phyloP scores from a whole-genome alignment of 176 grass and related monocot species.

The Oropetium thomaeum region DNA sequence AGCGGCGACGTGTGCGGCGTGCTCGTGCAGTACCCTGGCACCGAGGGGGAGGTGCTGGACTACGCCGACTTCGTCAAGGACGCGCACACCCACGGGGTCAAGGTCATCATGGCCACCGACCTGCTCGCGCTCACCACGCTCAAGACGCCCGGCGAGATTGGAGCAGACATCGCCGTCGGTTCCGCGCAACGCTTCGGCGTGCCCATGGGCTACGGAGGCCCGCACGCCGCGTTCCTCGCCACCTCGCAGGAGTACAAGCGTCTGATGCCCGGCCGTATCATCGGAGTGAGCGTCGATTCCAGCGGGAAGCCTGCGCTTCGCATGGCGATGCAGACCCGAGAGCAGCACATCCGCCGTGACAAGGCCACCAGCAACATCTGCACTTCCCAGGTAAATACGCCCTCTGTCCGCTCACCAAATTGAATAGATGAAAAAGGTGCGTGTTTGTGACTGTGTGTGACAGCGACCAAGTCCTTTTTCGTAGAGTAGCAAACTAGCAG shows the following conservation, averaged over 20 bases:
- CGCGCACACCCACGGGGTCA: conserved; percentile 78
- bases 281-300: conserved; percentile 83
- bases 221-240: conserved; percentile 92
- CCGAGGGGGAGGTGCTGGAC: conserved; percentile 87
- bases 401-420: conserved; percentile 32
- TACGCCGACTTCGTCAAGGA: conserved; percentile 80
- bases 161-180: conserved; percentile 88
- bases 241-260: conserved; percentile 99
- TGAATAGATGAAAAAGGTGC: not conserved
- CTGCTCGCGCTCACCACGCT: conserved; percentile 82
- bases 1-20: conserved; percentile 88
- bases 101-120: conserved; percentile 98
- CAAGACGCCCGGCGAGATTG: conserved; percentile 83
- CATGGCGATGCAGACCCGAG: conserved; percentile 98
- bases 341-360: conserved; percentile 96
- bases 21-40: conserved; percentile 90
- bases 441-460: conserved; percentile 13
- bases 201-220: conserved; percentile 97
- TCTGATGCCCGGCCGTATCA: conserved; percentile 92
- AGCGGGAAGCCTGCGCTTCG: conserved; percentile 86
- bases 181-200: conserved; percentile 97
- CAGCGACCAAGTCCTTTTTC: conserved; percentile 14
- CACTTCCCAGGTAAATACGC: conserved; percentile 72
- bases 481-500: not conserved
- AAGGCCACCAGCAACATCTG: conserved; percentile 99